Base-by-base conservation (phyloP, 371 early-diverging fungal genomes). In the Nematocida sp. region DNA sequence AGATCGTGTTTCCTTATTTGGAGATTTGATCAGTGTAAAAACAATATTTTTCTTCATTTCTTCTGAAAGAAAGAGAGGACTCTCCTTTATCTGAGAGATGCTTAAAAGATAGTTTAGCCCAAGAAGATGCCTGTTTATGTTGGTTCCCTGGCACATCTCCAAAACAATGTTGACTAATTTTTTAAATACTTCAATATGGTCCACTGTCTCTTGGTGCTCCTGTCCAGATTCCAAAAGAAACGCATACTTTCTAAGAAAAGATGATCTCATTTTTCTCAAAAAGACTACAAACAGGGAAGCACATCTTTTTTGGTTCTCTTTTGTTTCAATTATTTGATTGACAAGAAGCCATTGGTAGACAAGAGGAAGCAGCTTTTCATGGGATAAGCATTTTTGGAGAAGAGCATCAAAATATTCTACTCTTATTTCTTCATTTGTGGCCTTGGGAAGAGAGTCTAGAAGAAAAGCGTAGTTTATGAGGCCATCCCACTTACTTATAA, bases 321-420 rank as follows among this genome's bases (percentile, higher is more conserved):
- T 61, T 28, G 53, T 23, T 5, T 13, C 9, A 5, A 71, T 0
- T 28, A 71, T 54, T 35, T 71, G 75, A 49, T 71, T 71, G 36
- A 18, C 16, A 47, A 25, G 7, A 56, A 71, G 60, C 63, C 61
- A 71, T 36, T 39, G 28, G 0, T 0, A n/a, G 2, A 51, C 51
- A 13, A 48, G 35, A 2, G 1, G 28, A 7, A 61, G 39, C n/a
- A n/a, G 28, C 2, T 63, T 32, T 42, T 39, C 51, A 20, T 18
- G 7, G 25, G 28, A 11, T 30, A 13, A 7, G 25, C 5, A 18
- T 38, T 35, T 28, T 50, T 63, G 11, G 13, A 42, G 11, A 7
- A 71, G 61, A 20, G n/a, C 32, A 30, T 57, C 75, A 18, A 71
- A 71, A 59, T 71, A 71, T 30, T 71, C 61, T 5, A 39, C 35